Evolutionary conservation across 2,329 filamentous ascomycete species (phyloP), one percentile per base, ranked within the genome.

Genomic region (Aspergillus brasiliensis): DNA sequence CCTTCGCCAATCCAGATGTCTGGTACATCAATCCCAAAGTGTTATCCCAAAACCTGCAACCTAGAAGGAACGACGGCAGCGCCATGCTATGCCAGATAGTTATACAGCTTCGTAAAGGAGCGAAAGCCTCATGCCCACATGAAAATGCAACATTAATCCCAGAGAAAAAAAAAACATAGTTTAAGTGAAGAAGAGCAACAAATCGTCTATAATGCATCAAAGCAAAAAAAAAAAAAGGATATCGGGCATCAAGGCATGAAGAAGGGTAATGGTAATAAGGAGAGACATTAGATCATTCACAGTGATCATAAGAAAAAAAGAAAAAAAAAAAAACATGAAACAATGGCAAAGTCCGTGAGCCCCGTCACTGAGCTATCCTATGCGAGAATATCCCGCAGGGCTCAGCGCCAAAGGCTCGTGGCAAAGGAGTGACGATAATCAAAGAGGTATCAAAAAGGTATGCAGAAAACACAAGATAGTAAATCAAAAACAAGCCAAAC

Each of bases 61-160:
- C 55, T 71, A 61, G 67, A 68, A 73, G 72, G 73, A 75, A 73
- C 67, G 73, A 74, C 70, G 68, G 73, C 72, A 73, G 66, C 67
- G 71, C 72, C 68, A 67, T 70, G 68, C 70, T 71, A 75, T 75
- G 72, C 72, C 63, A 69, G 63, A 61, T 75, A 69, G 58, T 73
- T 67, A 61, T 75, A 75, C 73, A 75, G 62, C 63, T 68, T 70
- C 69, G 57, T 58, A 65, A 73, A 71, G 70, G 71, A 73, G 67
- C 67, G 72, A 54, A 67, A 71, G 67, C 65, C 64, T 63, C 71
- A 74, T 74, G 72, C 70, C 70, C 65, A 67, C 46, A 63, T 48
- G 58, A 60, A 57, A 62, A 72, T 70, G 71, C 69, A 70, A 70
- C 64, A 31, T 56, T 59, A 59, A 59, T 5, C 31, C 28, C 10